Evolutionary conservation across 169 alveolate species (phyloP).

Genomic region (Eimeria necatrix): DNA sequence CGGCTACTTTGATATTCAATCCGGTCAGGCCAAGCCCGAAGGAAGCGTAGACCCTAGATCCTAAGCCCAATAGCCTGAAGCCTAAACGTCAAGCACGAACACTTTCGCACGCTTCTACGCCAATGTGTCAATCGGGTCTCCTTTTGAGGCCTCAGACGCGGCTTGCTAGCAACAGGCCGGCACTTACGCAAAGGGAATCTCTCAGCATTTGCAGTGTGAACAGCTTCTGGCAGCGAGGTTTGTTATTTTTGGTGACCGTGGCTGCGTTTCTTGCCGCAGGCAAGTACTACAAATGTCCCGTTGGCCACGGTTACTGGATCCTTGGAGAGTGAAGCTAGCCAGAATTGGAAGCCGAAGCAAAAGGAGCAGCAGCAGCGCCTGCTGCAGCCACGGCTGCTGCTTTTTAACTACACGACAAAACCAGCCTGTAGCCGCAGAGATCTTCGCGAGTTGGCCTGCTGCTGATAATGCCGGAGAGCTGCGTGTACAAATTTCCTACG

Average conservation of each 20-base stretch:
- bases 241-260: too few relatives aligned
- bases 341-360: not conserved
- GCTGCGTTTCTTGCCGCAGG: not conserved
- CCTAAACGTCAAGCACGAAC: not conserved
- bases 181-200: too few relatives aligned
- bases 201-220: not conserved
- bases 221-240: too few relatives aligned
- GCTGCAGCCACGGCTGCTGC: not conserved
- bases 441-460: too few relatives aligned
- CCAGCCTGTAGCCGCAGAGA: too few relatives aligned
- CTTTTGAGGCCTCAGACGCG: too few relatives aligned
- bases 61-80: not conserved
- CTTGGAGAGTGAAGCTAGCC: constrained; percentile 26
- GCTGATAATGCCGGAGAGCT: too few relatives aligned
- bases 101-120: too few relatives aligned
- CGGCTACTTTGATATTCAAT: constrained; percentile 9
- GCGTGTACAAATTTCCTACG: too few relatives aligned
- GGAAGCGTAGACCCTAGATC: not conserved
- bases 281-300: constrained; percentile 55
- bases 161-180: too few relatives aligned
- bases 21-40: constrained; percentile 14
- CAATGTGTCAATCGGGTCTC: too few relatives aligned
- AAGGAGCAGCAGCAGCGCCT: constrained; percentile 1
- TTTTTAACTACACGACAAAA: not conserved
- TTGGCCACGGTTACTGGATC: constrained; percentile 65